Percentiles rank a stretch among this genome's conserved stretches.
These are phyloP conservation scores for Hericium erinaceus DNA, from an alignment of 768 basidiomycete species.

Conservation along the genomic window DNA sequence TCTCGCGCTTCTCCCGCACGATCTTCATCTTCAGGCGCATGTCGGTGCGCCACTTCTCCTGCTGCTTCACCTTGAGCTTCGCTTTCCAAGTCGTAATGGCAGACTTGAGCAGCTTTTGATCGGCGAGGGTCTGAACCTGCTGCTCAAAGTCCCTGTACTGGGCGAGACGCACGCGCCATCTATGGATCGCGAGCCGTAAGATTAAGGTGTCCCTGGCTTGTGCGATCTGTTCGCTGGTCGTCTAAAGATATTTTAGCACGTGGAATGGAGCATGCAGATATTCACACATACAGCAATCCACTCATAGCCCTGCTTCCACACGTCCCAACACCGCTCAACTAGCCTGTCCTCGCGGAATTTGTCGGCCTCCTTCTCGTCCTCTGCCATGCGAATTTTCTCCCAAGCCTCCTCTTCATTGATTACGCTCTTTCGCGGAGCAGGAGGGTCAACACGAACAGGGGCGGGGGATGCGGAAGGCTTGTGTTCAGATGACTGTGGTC, in stretches of 20 bases:
- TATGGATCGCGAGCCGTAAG: slow-evolving; percentile 46
- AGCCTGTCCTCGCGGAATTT: slow-evolving; percentile 54
- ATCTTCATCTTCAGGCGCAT: slow-evolving; percentile 66
- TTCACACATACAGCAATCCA: slow-evolving; percentile 61
- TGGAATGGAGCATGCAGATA: slow-evolving; percentile 2
- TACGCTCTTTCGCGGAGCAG: slow-evolving; percentile 34
- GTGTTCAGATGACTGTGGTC: background rate
- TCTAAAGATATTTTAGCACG: slow-evolving; percentile 32
- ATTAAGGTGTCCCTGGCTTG: slow-evolving; percentile 61
- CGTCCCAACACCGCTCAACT: slow-evolving; percentile 62
- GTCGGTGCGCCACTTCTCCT: slow-evolving; percentile 52
- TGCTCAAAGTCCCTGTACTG: slow-evolving; percentile 30
- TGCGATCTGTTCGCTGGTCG: slow-evolving; percentile 59
- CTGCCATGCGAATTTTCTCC: slow-evolving; percentile 64
- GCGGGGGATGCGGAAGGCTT: slow-evolving; percentile 5
- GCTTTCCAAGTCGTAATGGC: slow-evolving; percentile 44
- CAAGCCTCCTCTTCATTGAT: slow-evolving; percentile 68
- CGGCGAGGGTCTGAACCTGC: slow-evolving; percentile 34
- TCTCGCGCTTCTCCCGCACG: slow-evolving; percentile 47
- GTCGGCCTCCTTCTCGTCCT: slow-evolving; percentile 65
- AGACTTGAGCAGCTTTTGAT: slow-evolving; percentile 33
- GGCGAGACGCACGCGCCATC: slow-evolving; percentile 44
- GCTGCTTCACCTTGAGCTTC: slow-evolving; percentile 44
- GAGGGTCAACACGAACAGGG: background rate
- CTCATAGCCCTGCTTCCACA: slow-evolving; percentile 61